These are phyloP conservation scores for Prunus mume DNA, from an alignment of 306 rosid genomes.

Conservation along the genomic window DNA sequence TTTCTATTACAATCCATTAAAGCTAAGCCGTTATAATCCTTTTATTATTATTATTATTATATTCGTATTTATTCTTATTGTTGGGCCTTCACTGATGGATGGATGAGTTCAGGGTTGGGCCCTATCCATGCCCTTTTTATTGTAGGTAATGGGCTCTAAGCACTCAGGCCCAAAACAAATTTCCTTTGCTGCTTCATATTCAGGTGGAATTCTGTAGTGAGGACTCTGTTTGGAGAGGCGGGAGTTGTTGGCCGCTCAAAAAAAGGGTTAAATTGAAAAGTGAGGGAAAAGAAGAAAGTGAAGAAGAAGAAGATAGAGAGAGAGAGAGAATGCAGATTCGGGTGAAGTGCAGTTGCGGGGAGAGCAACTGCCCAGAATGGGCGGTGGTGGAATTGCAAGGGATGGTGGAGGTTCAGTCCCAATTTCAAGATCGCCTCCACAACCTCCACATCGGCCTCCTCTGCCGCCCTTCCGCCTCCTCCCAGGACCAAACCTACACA, in stretches of 20 bases:
- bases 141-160: too few relatives aligned
- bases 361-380: constrained; percentile 63
- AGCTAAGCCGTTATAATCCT: too few relatives aligned
- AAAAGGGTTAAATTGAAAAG: not conserved
- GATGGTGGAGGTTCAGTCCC: constrained; percentile 56
- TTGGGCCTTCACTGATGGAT: too few relatives aligned
- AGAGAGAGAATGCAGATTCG: constrained; percentile 55
- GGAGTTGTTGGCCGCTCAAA: not conserved
- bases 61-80: too few relatives aligned
- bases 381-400: constrained; percentile 79
- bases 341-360: constrained; percentile 61
- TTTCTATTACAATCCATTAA: too few relatives aligned
- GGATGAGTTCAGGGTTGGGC: too few relatives aligned
- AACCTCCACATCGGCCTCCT: constrained; percentile 66
- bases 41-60: too few relatives aligned
- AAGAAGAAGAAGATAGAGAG: not conserved
- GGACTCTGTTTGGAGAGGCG: not conserved
- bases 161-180: not conserved
- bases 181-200: too few relatives aligned
- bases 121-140: too few relatives aligned
- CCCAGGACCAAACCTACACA: constrained; percentile 65
- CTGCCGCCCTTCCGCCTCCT: constrained; percentile 60
- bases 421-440: constrained; percentile 52
- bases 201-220: too few relatives aligned
- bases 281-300: not conserved